Base-by-base conservation (phyloP, 805 yeast genomes). In the Sporopachydermia lactativora region DNA sequence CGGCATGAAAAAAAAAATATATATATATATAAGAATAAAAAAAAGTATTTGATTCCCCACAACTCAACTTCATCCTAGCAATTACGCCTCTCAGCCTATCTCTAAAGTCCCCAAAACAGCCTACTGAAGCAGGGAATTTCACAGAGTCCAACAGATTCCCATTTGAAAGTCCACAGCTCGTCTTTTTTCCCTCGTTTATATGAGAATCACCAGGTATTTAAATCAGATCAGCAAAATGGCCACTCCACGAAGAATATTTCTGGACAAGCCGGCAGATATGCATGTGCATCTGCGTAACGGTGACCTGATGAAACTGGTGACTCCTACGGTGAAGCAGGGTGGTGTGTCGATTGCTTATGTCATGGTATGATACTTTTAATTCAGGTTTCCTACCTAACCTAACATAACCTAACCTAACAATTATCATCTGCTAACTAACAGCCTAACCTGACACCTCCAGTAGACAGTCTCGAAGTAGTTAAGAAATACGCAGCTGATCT, bases 221-320 rank as follows among this genome's bases (percentile, higher is more conserved):
- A 8, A 24, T 24, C 8, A 24, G n/a, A n/a, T n/a, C 8, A 24
- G 31, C 31, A 24, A 24, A n/a, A 24, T 24, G 31, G 31, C 31
- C 8, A 8, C 31, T n/a, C n/a, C n/a, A 24, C 8, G 31, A 24
- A 8, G 31, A 24, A 24, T 24, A 8, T 24, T 24, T 24, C 60
- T 82, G 34, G 92, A 92, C 4, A 57, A 71, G 37, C 73, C 94
- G 2, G 92, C 89, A 14, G 99, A 92, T 59, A 77, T 85, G 72
- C 99, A 92, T 54, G 97, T 92, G 39, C 99, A 92, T 57, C 73
- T 92, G 31, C 81, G 98, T 53, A 95, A 89, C 45, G 96, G 95
- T 1, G 67, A 70, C 4, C 88, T 92, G 96, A 85, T 86, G 81
- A 80, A 82, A 50, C 70, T 84, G 31, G 83, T 88, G 35, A 72